These are phyloP conservation scores for Chlorella vulgaris DNA, from an alignment of 139 green algal species.

Conservation along the genomic window DNA sequence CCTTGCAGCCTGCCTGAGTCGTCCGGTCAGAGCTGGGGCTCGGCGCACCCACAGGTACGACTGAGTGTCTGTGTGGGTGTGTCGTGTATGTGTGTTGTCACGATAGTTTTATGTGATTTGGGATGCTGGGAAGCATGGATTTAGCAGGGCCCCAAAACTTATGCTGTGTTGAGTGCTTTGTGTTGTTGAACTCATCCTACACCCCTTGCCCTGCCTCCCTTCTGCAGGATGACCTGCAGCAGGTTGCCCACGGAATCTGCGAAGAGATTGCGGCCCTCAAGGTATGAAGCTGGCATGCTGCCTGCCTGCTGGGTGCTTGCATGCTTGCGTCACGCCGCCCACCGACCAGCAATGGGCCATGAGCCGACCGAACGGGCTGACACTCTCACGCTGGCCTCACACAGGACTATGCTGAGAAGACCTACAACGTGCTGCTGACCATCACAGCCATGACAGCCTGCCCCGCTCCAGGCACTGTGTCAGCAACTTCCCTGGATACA, in stretches of 20 bases:
- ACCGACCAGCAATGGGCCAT: too few relatives aligned
- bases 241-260: not conserved
- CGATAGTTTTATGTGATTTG: too few relatives aligned
- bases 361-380: too few relatives aligned
- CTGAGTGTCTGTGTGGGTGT: too few relatives aligned
- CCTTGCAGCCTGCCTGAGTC: not conserved
- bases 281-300: not conserved
- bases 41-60: too few relatives aligned
- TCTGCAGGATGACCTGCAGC: not conserved
- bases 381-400: not conserved
- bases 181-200: too few relatives aligned
- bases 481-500: not conserved
- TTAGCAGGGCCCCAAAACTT: too few relatives aligned
- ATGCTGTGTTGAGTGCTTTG: too few relatives aligned
- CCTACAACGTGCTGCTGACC: slow-evolving; percentile 1
- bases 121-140: too few relatives aligned
- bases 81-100: too few relatives aligned
- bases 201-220: too few relatives aligned
- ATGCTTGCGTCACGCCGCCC: too few relatives aligned
- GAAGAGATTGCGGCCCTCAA: not conserved
- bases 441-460: slow-evolving; percentile 1
- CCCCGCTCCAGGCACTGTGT: not conserved
- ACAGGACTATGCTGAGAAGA: not conserved
- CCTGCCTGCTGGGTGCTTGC: not conserved
- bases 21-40: not conserved